Conservation (phyloP, 768 basidiomycete species). For the Boletus edulis region DNA sequence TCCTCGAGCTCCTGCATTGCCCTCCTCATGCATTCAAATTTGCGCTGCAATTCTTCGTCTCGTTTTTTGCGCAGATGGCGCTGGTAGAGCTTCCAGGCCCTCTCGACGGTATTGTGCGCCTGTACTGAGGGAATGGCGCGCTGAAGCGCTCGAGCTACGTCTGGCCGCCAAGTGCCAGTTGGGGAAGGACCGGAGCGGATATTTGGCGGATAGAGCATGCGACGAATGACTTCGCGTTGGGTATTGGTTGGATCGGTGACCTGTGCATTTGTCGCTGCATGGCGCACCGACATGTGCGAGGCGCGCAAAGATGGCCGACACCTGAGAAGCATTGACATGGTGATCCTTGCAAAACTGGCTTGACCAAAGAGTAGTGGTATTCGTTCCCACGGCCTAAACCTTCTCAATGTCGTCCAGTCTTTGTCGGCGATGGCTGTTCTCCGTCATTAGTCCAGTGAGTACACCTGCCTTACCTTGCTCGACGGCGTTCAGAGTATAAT, state of each 20-base stretch:
- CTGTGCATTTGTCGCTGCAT: conserved; percentile 37
- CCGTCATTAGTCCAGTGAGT: conserved; percentile 19
- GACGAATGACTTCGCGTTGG: conserved; percentile 70
- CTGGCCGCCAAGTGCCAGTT: conserved; percentile 80
- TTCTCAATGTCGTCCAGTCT: conserved; percentile 21
- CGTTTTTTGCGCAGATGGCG: conserved; percentile 71
- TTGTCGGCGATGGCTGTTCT: conserved; percentile 25
- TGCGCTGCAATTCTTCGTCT: conserved; percentile 66
- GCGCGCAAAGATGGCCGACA: conserved; percentile 25
- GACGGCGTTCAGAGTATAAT: not conserved
- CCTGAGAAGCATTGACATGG: conserved; percentile 41
- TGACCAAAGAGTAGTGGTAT: not conserved
- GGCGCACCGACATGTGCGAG: conserved; percentile 36
- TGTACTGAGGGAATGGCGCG: conserved; percentile 85
- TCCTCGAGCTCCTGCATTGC: conserved; percentile 81
- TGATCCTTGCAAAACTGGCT: not conserved
- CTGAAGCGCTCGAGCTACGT: conserved; percentile 73
- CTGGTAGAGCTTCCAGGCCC: conserved; percentile 83
- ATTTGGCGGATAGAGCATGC: conserved; percentile 77
- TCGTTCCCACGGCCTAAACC: conserved; percentile 23
- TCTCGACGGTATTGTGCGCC: conserved; percentile 88
- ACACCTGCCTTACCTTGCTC: not conserved
- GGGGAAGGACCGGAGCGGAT: conserved; percentile 69
- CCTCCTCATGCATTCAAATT: conserved; percentile 75
- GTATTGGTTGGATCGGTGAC: conserved; percentile 44